Base-by-base conservation (phyloP, 805 yeast species). In the Nakazawaea molendinolei region DNA sequence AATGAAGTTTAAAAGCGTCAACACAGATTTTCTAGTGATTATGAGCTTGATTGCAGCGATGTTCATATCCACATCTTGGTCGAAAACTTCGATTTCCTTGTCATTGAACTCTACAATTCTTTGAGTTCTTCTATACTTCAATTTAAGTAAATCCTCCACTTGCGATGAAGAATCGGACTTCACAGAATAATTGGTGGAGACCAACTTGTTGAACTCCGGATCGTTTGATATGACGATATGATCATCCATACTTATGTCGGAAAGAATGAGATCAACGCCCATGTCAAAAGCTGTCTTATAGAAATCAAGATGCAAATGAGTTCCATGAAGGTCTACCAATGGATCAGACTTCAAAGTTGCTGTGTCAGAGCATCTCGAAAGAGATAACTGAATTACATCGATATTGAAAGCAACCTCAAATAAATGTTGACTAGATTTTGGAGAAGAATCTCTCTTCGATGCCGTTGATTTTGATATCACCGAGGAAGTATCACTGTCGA, bases 21-120 rank as follows among this genome's bases (percentile, higher is more conserved):
- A 64, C 12, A 84, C 58, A 1, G 95, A 82, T 50, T 76, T 82
- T 32, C 97, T 75, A 0, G 94, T 76, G 5, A 89, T 58, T 2
- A 84, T 80, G 24, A 83, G 68, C 43, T 75, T 75, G 36, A 92
- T 72, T 10, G 94, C 86, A 0, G 95, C 86, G 58, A 92, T 69
- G 28, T 76, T 68, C 34, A 92, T 61, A 7, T 72, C 65, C 5
- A 89, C 71, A 44, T 73, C 77, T 54, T 86, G 95, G 49, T 89
- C 96, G 53, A 70, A 79, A 0, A 81, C 77, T 42, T 76, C 86
- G 33, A 81, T 76, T 12, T 63, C 69, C 23, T 64, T 67, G 2
- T 67, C 65, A 19, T 74, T 63, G 34, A 69, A 69, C 13, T 63
- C 68, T 8, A 75, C 86, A 31, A 74, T 54, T 51, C 94, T 65